Conservation (phyloP, 2,329 filamentous ascomycete species). For the Ophiostoma montium region DNA sequence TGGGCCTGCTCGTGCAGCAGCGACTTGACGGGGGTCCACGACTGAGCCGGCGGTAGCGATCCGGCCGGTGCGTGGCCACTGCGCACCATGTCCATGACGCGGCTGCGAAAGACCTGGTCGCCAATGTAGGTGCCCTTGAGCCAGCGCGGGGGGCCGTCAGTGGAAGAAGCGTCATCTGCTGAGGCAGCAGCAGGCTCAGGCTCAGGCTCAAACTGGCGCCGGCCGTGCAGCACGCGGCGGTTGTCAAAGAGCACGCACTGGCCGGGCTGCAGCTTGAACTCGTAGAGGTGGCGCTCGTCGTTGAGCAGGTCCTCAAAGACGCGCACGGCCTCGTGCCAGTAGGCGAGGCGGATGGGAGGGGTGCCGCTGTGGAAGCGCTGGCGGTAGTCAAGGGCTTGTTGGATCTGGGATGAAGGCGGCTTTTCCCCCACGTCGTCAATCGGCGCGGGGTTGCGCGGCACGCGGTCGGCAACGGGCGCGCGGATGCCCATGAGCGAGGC, state of each 20-base stretch:
- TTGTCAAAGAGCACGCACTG: constrained; percentile 95
- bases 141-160: constrained; percentile 50
- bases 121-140: constrained; percentile 76
- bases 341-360: neutral
- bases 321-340: constrained; percentile 26
- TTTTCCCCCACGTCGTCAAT: no score
- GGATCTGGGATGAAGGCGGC: neutral
- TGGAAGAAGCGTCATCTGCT: no score
- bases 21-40: neutral
- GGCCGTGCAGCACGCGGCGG: constrained; percentile 67
- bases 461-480: no score
- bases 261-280: constrained; percentile 62
- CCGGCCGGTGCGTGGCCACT: constrained; percentile 12
- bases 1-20: neutral
- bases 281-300: constrained; percentile 41
- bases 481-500: neutral
- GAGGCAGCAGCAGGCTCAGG: no score
- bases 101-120: constrained; percentile 24
- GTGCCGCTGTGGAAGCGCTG: neutral
- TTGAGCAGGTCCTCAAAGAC: constrained; percentile 48
- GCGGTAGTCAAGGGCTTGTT: neutral
- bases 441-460: no score
- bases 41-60: neutral
- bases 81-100: constrained; percentile 8
- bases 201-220: constrained; percentile 49